Evolutionary conservation across 2,329 filamentous ascomycete species (phyloP).

Genomic region (Chaetomiaceae sp.): DNA sequence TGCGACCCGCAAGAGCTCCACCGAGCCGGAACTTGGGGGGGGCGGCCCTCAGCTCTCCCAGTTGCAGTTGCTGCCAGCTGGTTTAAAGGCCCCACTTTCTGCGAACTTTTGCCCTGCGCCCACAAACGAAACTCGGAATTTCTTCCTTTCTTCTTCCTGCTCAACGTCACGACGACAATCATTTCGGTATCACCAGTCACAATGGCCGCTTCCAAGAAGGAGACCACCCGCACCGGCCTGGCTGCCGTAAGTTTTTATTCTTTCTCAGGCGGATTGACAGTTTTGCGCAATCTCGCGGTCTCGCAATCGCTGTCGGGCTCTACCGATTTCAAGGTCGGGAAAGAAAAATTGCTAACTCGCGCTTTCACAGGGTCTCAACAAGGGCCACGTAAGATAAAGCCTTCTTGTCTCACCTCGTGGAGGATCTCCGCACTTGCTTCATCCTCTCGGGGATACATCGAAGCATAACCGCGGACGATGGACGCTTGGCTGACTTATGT

Average conservation of each 20-base stretch:
- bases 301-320: background rate
- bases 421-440: constrained; percentile 59
- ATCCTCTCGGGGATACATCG: constrained; percentile 27
- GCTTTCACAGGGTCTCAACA: constrained; percentile 49
- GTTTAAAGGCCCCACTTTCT: constrained; percentile 6
- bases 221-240: constrained; percentile 23
- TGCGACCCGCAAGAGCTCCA: background rate
- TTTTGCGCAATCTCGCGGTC: background rate
- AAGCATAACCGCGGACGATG: constrained; percentile 25
- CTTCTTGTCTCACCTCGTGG: constrained; percentile 64
- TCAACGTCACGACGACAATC: constrained; percentile 24
- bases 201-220: constrained; percentile 24
- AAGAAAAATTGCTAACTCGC: constrained; percentile 14
- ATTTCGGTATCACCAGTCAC: constrained; percentile 22
- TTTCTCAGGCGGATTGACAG: background rate
- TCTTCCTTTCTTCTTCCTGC: constrained; percentile 3
- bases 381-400: constrained; percentile 50
- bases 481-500: constrained; percentile 38
- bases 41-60: background rate
- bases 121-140: constrained; percentile 18
- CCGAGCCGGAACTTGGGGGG: background rate
- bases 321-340: background rate
- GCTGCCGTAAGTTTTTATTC: constrained; percentile 15
- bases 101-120: constrained; percentile 23
- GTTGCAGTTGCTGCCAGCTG: constrained; percentile 8